These are phyloP conservation scores for Priceomyces castillae DNA, from an alignment of 805 yeast genomes.

Conservation along the genomic window DNA sequence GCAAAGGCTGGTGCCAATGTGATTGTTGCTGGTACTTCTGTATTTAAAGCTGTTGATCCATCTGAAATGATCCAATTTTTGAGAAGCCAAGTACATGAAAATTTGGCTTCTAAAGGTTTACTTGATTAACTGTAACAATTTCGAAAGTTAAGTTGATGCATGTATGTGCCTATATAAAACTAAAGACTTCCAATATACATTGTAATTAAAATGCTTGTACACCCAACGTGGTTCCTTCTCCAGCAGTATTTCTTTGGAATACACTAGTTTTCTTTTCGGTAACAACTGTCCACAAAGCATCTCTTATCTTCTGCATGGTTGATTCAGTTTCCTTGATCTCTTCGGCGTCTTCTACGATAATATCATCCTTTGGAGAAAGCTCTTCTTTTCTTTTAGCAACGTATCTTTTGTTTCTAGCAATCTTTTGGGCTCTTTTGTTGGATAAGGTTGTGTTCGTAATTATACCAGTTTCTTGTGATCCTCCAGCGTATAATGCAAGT, in stretches of 20 bases:
- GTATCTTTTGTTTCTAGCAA: constrained; percentile 76
- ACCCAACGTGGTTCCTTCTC: constrained; percentile 85
- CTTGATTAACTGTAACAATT: constrained; percentile 10
- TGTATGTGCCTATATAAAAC: background rate
- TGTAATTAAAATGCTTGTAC: constrained; percentile 52
- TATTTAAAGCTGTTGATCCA: constrained; percentile 83
- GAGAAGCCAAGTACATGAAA: constrained; percentile 57
- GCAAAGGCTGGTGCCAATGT: constrained; percentile 98
- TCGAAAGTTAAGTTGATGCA: background rate
- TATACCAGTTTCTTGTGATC: constrained; percentile 25
- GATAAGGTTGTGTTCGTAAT: constrained; percentile 64
- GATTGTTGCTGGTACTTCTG: constrained; percentile 95
- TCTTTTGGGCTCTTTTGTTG: constrained; percentile 73
- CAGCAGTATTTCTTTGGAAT: constrained; percentile 43
- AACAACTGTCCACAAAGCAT: constrained; percentile 69
- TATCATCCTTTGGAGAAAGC: constrained; percentile 44
- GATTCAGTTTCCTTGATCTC: constrained; percentile 22
- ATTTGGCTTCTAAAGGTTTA: constrained; percentile 47
- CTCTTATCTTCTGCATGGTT: constrained; percentile 51
- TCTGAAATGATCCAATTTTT: constrained; percentile 66
- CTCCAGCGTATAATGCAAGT: constrained; percentile 42
- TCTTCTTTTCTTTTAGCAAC: constrained; percentile 53
- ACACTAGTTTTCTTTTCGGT: constrained; percentile 53
- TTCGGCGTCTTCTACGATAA: constrained; percentile 40
- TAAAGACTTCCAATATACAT: constrained; percentile 1